A percentile compares a stretch with the other conserved stretches of the same genome.
Conservation (phyloP, 208 protist species). For the Endotrypanum monterogeii region DNA sequence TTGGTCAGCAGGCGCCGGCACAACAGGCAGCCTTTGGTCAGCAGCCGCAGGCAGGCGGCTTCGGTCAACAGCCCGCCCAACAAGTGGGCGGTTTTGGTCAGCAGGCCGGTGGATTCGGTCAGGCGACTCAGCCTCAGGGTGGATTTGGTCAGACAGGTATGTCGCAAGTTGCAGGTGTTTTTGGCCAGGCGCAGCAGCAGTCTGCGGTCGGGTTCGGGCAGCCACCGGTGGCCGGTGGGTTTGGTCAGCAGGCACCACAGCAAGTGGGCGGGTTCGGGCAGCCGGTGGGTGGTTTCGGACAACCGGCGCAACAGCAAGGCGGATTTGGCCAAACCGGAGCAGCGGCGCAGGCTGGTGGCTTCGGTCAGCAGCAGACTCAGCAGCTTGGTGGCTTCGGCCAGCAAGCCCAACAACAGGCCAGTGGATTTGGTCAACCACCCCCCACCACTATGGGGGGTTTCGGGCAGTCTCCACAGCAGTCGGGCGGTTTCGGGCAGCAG, state of each 20-base stretch:
- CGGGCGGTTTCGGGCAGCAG: conserved; percentile 47
- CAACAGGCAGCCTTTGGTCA: conserved; percentile 43
- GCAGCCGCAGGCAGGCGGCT: conserved; percentile 21
- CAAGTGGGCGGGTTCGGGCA: conserved; percentile 45
- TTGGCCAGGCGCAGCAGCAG: conserved; percentile 44
- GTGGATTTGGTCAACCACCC: conserved; percentile 46
- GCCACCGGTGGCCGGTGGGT: conserved; percentile 31
- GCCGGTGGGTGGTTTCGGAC: conserved; percentile 48
- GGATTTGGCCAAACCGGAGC: conserved; percentile 12
- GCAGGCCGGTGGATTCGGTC: conserved; percentile 41
- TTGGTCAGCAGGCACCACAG: conserved; percentile 36
- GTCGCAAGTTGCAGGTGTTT: conserved; percentile 1
- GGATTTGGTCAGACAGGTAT: conserved; percentile 12
- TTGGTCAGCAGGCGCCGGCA: conserved; percentile 20
- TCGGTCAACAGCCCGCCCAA: conserved; percentile 12
- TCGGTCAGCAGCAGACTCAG: conserved; percentile 42
- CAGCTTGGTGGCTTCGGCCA: conserved; percentile 49
- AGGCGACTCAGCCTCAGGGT: conserved; percentile 12
- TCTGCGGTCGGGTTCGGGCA: conserved; percentile 41
- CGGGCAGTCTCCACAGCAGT: conserved; percentile 33
- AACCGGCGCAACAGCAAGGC: conserved; percentile 20
- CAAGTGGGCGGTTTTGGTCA: conserved; percentile 27
- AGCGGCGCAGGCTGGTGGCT: conserved; percentile 2
- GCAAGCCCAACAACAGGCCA: conserved; percentile 9
- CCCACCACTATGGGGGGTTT: conserved; percentile 35